Conservation (phyloP, 371 early-diverging fungal genomes). For the Mortierella sp. region DNA sequence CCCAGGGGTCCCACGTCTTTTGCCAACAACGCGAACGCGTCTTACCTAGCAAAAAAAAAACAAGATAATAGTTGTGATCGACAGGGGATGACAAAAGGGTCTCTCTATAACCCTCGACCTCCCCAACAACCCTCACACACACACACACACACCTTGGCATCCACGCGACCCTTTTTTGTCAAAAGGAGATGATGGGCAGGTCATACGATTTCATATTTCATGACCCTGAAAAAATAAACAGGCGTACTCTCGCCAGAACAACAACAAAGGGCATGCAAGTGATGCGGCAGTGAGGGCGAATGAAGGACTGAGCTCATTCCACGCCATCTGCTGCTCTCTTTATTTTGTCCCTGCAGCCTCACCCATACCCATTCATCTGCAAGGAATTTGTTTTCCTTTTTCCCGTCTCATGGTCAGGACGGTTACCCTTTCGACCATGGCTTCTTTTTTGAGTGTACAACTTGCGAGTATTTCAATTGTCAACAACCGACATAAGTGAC, state of each 20-base stretch:
- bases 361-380: background rate
- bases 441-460: no score
- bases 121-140: background rate
- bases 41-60: background rate
- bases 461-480: no score
- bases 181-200: slow-evolving; percentile 1
- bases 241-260: background rate
- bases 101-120: background rate
- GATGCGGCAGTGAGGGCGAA: background rate
- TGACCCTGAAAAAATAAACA: background rate
- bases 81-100: background rate
- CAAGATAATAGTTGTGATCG: background rate
- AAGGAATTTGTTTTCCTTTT: background rate
- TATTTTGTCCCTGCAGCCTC: background rate
- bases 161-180: slow-evolving; percentile 9
- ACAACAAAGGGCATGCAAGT: background rate
- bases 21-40: background rate
- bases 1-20: background rate
- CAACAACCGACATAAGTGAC: background rate
- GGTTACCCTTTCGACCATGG: background rate
- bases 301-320: slow-evolving; percentile 3
- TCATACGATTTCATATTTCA: background rate
- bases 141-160: background rate
- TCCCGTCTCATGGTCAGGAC: background rate
- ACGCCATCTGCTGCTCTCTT: slow-evolving; percentile 1